Conservation (phyloP, 768 basidiomycete genomes). For the Suillus weaverae region DNA sequence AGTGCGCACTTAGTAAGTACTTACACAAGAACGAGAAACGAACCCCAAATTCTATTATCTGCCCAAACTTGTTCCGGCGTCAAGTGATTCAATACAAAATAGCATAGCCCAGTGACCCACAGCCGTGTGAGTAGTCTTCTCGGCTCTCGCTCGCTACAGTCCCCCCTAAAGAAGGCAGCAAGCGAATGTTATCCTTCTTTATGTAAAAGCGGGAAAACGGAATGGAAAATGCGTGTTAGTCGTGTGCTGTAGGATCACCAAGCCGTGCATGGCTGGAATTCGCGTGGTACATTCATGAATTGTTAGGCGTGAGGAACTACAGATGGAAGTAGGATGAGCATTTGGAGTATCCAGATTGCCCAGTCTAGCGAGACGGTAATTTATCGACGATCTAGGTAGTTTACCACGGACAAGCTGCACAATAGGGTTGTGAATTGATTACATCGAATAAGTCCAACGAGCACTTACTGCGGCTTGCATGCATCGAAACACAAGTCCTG, state of each 20-base stretch:
- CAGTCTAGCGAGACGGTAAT: constrained; percentile 84
- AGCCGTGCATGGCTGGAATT: constrained; percentile 28
- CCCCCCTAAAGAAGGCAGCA: neutral
- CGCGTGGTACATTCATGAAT: constrained; percentile 9
- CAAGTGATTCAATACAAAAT: neutral
- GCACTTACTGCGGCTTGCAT: constrained; percentile 30
- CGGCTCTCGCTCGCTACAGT: neutral
- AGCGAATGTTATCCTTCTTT: neutral
- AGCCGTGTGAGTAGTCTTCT: neutral
- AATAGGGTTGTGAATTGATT: constrained; percentile 39
- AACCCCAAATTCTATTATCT: neutral
- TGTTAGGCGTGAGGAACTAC: neutral
- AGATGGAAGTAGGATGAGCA: constrained; percentile 35
- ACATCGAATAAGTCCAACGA: constrained; percentile 31
- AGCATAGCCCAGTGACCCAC: neutral
- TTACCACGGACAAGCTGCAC: constrained; percentile 24
- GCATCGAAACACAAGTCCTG: constrained; percentile 22
- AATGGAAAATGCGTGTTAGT: neutral
- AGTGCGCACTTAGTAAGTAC: neutral
- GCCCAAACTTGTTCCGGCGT: neutral
- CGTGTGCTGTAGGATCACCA: constrained; percentile 22
- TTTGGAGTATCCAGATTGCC: constrained; percentile 60
- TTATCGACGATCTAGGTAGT: constrained; percentile 65
- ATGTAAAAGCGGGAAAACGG: neutral
- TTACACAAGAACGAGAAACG: neutral